Base-by-base conservation (phyloP, 78 protist genomes). In the Tieghemostelium lacteum region DNA sequence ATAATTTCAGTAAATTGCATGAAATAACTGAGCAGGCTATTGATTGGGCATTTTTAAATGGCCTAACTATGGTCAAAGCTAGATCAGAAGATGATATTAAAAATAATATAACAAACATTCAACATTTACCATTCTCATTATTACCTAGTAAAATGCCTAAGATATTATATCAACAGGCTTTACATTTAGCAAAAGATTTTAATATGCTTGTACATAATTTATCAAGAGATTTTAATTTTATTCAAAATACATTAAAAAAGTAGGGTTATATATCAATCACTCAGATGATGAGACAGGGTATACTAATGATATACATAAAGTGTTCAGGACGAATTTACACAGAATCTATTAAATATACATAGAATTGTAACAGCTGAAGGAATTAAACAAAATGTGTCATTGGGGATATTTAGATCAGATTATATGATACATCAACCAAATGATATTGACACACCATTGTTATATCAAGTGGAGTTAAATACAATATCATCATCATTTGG, bases 381-480 rank as follows among this genome's bases (percentile, higher is more conserved):
- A 22, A 39, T 57, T 39, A 71, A 37, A 87, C 96, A 87, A 50
- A 69, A 80, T 14, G 52, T 76, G 17, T 26, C 40, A 39, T 64
- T 97, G 49, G 98, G 95, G 61, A 34, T 98, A 24, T 52, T 60
- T 31, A 91, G 99, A 70, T 67, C 97, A 50, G 99, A 98, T 73
- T 98, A 97, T 89, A 94, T 98, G 99, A 33, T 97, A 10, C 96
- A 98, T 61, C 55, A 86, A n/a, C 45, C 28, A 10, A 87, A 65
- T 19, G 40, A 69, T 55, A 29, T 2, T 8, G 50, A 33, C 26
- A 29, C 17, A 57, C 39, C 57, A 19, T 31, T 31, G 52, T 19
- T 75, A 19, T 49, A 66, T 60, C 98, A 98, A 71, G 97, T 98
- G 22, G 99, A 98, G 61, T 61, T 97, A 58, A 98, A 98, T 80